Evolutionary conservation across 1,284 basidiomycete genomes (phyloP).

Genomic region (Trichosporon sp.): DNA sequence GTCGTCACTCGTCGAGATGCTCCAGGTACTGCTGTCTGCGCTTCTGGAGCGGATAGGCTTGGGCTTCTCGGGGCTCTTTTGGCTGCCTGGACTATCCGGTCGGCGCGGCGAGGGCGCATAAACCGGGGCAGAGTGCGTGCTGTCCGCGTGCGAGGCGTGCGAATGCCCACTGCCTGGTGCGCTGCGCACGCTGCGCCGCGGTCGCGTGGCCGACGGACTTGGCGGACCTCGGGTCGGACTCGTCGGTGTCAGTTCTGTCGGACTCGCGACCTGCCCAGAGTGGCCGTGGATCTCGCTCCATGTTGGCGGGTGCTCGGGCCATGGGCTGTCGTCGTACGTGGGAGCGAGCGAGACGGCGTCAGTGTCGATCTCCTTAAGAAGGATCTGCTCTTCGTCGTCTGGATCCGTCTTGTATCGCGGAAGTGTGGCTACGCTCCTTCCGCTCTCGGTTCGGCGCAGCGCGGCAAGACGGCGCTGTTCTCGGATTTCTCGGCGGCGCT

Average conservation of each 20-base stretch:
- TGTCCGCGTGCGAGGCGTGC: neutral
- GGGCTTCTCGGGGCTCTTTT: neutral
- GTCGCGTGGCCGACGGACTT: neutral
- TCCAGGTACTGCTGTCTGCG: neutral
- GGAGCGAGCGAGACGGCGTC: neutral
- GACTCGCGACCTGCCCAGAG: neutral
- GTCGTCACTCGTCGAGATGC: neutral
- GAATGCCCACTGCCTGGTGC: neutral
- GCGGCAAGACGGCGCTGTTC: neutral
- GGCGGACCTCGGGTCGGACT: no score
- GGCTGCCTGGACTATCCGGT: neutral
- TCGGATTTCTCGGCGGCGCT: neutral
- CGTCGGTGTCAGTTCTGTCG: neutral
- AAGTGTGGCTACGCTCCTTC: neutral
- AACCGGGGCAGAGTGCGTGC: neutral
- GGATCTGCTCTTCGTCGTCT: neutral
- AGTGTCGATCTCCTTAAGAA: neutral
- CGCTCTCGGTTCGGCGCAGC: neutral
- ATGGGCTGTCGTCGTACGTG: neutral
- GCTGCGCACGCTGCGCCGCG: neutral
- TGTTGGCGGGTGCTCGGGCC: neutral
- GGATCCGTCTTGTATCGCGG: neutral
- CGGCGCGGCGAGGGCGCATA: neutral
- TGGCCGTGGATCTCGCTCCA: constrained; percentile 1
- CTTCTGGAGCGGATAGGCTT: neutral